Conservation (phyloP, 805 yeast genomes). For the Monosporozyma solicola region DNA sequence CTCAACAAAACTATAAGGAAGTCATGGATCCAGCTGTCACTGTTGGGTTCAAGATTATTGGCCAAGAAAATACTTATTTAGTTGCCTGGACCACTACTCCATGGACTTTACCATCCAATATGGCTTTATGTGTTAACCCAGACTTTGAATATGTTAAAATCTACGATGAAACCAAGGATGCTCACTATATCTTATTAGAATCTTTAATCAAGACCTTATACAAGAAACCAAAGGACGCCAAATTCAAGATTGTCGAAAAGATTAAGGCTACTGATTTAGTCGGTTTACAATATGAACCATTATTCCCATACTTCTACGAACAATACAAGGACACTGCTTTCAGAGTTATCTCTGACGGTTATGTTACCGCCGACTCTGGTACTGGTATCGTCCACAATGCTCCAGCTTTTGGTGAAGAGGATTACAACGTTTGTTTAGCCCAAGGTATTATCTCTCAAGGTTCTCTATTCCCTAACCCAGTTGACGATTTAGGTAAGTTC, state of each 20-base stretch:
- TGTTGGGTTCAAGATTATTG: constrained; percentile 71
- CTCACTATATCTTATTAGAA: constrained; percentile 78
- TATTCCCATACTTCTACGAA: constrained; percentile 73
- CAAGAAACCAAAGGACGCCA: constrained; percentile 90
- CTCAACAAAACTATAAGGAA: constrained; percentile 96
- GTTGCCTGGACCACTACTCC: constrained; percentile 99
- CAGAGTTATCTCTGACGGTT: constrained; percentile 71
- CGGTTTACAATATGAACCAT: constrained; percentile 74
- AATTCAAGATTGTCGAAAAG: constrained; percentile 72
- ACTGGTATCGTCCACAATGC: constrained; percentile 98
- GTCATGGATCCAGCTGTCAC: constrained; percentile 96
- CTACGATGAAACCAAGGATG: constrained; percentile 76
- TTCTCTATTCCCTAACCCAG: constrained; percentile 79
- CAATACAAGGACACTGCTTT: constrained; percentile 69
- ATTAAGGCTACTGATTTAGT: constrained; percentile 71
- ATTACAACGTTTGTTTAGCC: constrained; percentile 72
- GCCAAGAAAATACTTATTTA: constrained; percentile 71
- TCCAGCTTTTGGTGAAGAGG: constrained; percentile 99
- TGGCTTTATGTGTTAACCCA: constrained; percentile 88
- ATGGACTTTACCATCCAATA: constrained; percentile 95
- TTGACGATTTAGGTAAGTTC: constrained; percentile 87
- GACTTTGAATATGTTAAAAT: constrained; percentile 87
- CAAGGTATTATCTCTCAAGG: constrained; percentile 68
- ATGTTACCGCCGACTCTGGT: constrained; percentile 92
- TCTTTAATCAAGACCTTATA: constrained; percentile 71